Evolutionary conservation across 306 rosid genomes (phyloP), one percentile per base, ranked within the genome.

Genomic region (Ceratonia siliqua): DNA sequence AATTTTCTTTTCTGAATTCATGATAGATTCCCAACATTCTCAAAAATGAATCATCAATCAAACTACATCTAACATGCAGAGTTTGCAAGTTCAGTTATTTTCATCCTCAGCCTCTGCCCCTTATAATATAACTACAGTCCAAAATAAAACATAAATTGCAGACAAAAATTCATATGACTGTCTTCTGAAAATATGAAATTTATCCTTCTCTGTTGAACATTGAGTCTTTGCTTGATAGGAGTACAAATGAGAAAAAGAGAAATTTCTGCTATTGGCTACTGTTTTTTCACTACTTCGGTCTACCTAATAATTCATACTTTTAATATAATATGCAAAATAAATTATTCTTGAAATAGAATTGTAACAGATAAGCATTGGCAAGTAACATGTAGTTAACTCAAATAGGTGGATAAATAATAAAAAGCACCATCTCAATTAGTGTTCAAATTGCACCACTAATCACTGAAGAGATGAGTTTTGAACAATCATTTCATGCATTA

Each of bases 61-160:
- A 57, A 48, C 27, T 41, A 79, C 57, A 56, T 42, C 73, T 10
- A 52, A 8, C 70, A 56, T 55, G 56, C 78, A 65, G 38, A 14
- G 33, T 63, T 45, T 46, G 58, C 64, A 65, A 4, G 46, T 56
- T 45, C 46, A 35, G 53, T 32, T 30, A 54, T 63, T 54, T 72
- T 72, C 24, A n/a, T 17, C 56, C 38, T 65, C 38, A 73, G 15
- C 58, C 39, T 61, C 27, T 38, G 35, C 50, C 45, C 42, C 58
- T 24, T 38, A 45, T 48, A 33, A 45, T 50, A 52, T 7, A 62
- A 62, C 21, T 25, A 62, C 5, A 11, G 25, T 62, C 42, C 25
- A 14, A 12, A 52, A 25, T 11, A 50, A 61, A 78, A 39, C 53
- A 25, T 22, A 22, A 71, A 78, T 39, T 14, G 25, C 13, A 22